Percentiles rank a stretch among this genome's conserved stretches.
Evolutionary conservation across 2,329 filamentous ascomycete genomes (phyloP).

Genomic region (Pseudocercospora pini-densiflorae): DNA sequence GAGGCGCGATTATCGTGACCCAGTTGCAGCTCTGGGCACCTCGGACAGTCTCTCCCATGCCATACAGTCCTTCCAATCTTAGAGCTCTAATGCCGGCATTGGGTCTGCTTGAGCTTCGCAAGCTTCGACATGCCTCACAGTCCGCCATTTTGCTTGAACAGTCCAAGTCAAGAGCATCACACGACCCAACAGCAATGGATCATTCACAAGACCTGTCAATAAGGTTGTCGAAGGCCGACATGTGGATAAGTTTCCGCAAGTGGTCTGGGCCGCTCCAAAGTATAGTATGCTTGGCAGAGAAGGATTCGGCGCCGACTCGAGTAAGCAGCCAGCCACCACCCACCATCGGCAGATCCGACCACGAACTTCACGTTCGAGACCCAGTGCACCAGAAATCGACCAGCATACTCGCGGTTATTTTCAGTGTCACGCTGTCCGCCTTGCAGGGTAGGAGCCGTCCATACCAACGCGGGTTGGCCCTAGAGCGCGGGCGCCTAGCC

Average conservation of each 20-base stretch:
- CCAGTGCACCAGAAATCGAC: neutral
- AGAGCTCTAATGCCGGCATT: no score
- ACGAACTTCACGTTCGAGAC: neutral
- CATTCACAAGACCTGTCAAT: no score
- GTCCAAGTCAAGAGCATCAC: no score
- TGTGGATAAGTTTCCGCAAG: neutral
- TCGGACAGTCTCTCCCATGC: no score
- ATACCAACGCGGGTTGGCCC: neutral
- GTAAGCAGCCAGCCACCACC: constrained; percentile 2
- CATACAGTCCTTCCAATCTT: no score
- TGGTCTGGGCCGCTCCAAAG: neutral
- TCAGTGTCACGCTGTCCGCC: neutral
- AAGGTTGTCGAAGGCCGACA: neutral
- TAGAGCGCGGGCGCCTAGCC: no score
- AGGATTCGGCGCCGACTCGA: neutral
- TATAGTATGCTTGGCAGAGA: neutral
- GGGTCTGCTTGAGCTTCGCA: no score
- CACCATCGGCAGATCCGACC: neutral
- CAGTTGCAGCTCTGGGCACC: no score
- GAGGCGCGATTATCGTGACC: no score
- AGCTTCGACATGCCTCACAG: no score
- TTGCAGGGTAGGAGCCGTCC: neutral
- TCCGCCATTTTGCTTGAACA: no score
- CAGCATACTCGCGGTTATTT: neutral
- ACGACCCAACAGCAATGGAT: no score